phyloP scores from a whole-genome alignment of 164 flowering plant genomes.

The Annona cherimola region DNA sequence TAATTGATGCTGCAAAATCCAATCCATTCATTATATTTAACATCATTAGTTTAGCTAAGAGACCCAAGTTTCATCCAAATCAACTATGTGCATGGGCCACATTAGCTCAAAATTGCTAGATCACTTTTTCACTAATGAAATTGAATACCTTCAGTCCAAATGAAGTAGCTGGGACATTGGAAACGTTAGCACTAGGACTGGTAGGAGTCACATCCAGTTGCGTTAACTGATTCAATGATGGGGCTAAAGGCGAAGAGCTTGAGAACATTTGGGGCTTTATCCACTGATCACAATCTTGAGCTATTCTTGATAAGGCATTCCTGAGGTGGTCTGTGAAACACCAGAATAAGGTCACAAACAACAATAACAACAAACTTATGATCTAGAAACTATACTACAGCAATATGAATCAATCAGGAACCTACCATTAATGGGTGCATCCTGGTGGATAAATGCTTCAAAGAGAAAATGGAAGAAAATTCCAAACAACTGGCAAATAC shows the following conservation, averaged over 20 bases:
- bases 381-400: slow-evolving; percentile 24
- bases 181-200: slow-evolving; percentile 42
- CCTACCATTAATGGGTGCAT: slow-evolving; percentile 46
- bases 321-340: slow-evolving; percentile 60
- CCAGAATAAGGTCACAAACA: slow-evolving; percentile 3
- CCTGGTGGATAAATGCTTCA: slow-evolving; percentile 78
- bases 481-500: slow-evolving; percentile 89
- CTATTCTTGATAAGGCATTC: slow-evolving; percentile 65
- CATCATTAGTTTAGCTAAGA: too few species aligned
- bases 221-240: slow-evolving; percentile 36
- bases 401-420: slow-evolving; percentile 38
- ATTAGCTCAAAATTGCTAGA: background rate
- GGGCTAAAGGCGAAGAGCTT: slow-evolving; percentile 39
- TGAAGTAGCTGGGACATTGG: slow-evolving; percentile 38
- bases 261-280: slow-evolving; percentile 45
- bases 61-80: too few species aligned
- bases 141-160: slow-evolving; percentile 83
- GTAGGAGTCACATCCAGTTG: slow-evolving; percentile 69
- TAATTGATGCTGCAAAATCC: too few species aligned
- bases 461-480: slow-evolving; percentile 63
- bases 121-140: background rate
- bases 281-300: slow-evolving; percentile 92
- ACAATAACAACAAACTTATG: background rate
- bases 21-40: too few species aligned
- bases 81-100: too few species aligned